These are phyloP conservation scores for Ogataea henricii DNA, from an alignment of 805 yeast genomes.

Conservation along the genomic window DNA sequence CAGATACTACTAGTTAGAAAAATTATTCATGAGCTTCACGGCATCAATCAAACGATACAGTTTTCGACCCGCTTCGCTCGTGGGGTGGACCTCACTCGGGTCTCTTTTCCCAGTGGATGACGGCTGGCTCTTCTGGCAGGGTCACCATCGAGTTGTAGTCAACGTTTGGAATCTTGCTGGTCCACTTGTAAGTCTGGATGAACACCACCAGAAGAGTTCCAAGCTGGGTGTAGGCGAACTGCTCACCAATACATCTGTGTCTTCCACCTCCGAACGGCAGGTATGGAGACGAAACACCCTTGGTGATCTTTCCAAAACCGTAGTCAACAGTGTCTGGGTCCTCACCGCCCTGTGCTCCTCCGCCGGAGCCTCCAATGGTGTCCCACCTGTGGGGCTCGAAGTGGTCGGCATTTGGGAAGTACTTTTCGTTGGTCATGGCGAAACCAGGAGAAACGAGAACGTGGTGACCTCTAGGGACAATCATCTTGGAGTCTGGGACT, in stretches of 20 bases:
- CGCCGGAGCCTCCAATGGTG: constrained; percentile 29
- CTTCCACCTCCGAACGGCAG: constrained; percentile 99
- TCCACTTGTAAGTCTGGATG: constrained; percentile 79
- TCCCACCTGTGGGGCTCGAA: constrained; percentile 93
- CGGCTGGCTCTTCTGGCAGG: constrained; percentile 78
- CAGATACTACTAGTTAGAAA: too few species aligned
- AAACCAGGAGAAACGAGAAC: constrained; percentile 95
- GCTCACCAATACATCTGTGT: constrained; percentile 99
- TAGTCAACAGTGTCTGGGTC: constrained; percentile 67
- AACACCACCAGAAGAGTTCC: constrained; percentile 79
- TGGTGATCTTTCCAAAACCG: constrained; percentile 95
- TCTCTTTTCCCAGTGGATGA: constrained; percentile 72
- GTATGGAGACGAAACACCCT: constrained; percentile 95
- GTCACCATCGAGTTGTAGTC: constrained; percentile 94
- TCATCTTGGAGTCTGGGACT: constrained; percentile 74
- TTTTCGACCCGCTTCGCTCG: too few species aligned
- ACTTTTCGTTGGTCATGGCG: constrained; percentile 72
- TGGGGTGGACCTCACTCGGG: too few species aligned
- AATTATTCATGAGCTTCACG: too few species aligned
- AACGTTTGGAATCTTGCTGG: constrained; percentile 62
- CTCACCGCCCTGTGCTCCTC: constrained; percentile 41
- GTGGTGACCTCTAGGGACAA: constrained; percentile 87
- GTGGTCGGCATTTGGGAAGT: constrained; percentile 71
- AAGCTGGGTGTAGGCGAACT: constrained; percentile 91
- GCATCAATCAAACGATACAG: too few species aligned